Evolutionary conservation across 495 filamentous ascomycete genomes (phyloP).

Genomic region (Polyplosphaeria fusca): DNA sequence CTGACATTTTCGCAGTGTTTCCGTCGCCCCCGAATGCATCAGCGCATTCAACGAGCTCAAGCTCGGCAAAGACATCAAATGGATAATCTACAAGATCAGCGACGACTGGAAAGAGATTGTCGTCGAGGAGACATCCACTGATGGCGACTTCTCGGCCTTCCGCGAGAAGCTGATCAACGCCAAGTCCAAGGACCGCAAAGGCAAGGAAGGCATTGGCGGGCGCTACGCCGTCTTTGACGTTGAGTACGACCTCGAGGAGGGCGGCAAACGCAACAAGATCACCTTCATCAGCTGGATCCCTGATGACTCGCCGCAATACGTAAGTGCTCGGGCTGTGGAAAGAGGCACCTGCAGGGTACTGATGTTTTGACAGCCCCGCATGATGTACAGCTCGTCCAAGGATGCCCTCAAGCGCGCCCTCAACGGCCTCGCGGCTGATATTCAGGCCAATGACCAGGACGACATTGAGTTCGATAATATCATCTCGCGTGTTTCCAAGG

Average conservation of each 20-base stretch:
- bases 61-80: constrained; percentile 83
- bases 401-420: constrained; percentile 85
- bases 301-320: constrained; percentile 74
- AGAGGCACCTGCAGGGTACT: background rate
- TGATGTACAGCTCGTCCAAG: constrained; percentile 97
- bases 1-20: constrained; percentile 58
- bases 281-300: constrained; percentile 94
- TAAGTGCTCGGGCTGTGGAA: constrained; percentile 48
- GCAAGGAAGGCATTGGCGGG: constrained; percentile 64
- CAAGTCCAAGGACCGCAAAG: constrained; percentile 54
- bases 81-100: constrained; percentile 94
- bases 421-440: constrained; percentile 70
- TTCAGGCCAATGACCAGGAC: constrained; percentile 89
- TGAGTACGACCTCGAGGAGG: constrained; percentile 71
- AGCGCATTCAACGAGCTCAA: constrained; percentile 84
- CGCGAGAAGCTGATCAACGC: constrained; percentile 73
- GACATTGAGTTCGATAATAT: constrained; percentile 85
- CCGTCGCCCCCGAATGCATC: constrained; percentile 76
- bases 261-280: constrained; percentile 85
- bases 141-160: constrained; percentile 53
- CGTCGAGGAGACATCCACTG: constrained; percentile 65
- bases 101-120: constrained; percentile 89
- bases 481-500: constrained; percentile 77
- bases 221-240: constrained; percentile 95
- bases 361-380: constrained; percentile 60